Evolutionary conservation across 257 asterid species (phyloP).

Genomic region (Nicotiana paniculata): DNA sequence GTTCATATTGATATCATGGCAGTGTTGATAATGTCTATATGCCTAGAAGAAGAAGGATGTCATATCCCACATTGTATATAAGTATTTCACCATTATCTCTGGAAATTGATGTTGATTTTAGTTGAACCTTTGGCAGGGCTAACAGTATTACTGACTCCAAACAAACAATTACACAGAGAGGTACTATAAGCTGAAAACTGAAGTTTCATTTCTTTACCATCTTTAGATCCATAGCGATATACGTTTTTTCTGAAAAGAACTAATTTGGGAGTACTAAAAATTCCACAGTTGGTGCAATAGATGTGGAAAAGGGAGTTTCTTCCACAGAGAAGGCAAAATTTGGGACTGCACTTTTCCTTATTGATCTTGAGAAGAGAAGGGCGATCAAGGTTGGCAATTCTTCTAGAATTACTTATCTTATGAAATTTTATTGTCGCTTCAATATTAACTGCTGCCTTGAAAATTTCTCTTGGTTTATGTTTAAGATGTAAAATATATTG

Average conservation of each 20-base stretch:
- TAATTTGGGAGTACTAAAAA: background rate
- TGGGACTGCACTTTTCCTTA: conserved; percentile 78
- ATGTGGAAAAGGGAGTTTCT: conserved; percentile 47
- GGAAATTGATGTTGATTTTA: background rate
- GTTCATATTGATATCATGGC: background rate
- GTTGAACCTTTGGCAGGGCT: conserved; percentile 14
- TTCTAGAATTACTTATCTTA: background rate
- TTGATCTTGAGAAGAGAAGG: conserved; percentile 71
- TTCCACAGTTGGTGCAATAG: conserved; percentile 11
- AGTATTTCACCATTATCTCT: background rate
- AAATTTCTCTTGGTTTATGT: background rate
- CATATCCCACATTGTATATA: background rate
- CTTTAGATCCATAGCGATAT: background rate
- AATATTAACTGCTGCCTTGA: background rate
- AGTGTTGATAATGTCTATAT: background rate
- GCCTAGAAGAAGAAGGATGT: background rate
- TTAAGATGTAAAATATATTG: too few relatives aligned
- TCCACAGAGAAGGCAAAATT: conserved; percentile 42
- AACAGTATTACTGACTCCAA: background rate
- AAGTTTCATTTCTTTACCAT: background rate
- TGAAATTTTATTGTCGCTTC: background rate
- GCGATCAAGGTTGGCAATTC: conserved; percentile 62
- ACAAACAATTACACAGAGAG: background rate
- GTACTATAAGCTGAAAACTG: background rate
- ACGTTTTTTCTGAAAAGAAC: background rate